These are phyloP conservation scores for Leishmania tropica DNA, from an alignment of 208 protist genomes.

Conservation along the genomic window DNA sequence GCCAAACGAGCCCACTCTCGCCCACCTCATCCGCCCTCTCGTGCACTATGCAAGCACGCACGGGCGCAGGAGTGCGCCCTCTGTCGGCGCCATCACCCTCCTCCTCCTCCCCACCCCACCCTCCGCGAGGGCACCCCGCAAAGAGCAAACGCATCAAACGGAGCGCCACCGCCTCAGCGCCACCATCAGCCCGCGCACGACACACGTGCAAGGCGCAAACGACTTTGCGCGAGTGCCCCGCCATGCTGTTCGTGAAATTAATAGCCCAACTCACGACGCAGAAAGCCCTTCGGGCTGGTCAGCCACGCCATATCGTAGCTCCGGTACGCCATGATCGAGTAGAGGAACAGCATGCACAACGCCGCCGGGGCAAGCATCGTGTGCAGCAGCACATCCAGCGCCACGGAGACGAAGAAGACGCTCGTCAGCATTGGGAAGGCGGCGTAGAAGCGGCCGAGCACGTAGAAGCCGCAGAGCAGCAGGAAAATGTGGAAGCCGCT, in stretches of 20 bases:
- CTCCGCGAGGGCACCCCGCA: neutral
- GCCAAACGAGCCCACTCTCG: neutral
- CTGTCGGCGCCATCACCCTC: too few species aligned
- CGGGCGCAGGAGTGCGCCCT: neutral
- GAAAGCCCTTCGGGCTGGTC: conserved; percentile 87
- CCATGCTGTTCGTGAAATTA: conserved; percentile 27
- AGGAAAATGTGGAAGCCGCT: conserved; percentile 73
- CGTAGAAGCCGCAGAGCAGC: conserved; percentile 64
- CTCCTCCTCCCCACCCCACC: neutral
- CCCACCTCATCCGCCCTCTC: neutral
- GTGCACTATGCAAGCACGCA: too few species aligned
- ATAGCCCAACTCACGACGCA: conserved; percentile 82
- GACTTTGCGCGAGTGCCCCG: neutral
- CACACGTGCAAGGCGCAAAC: neutral
- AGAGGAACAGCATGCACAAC: conserved; percentile 84
- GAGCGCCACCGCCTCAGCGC: neutral
- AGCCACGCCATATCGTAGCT: conserved; percentile 91
- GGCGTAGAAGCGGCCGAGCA: conserved; percentile 75
- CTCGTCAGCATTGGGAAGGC: conserved; percentile 74
- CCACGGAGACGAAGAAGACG: conserved; percentile 61
- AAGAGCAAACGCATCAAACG: neutral
- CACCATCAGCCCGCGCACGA: too few species aligned
- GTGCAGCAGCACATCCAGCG: conserved; percentile 79
- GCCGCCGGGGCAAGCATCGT: conserved; percentile 88
- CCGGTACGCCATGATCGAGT: conserved; percentile 78